These are phyloP conservation scores for Omphalotus olearius DNA, from an alignment of 1,284 basidiomycete genomes.

Conservation along the genomic window DNA sequence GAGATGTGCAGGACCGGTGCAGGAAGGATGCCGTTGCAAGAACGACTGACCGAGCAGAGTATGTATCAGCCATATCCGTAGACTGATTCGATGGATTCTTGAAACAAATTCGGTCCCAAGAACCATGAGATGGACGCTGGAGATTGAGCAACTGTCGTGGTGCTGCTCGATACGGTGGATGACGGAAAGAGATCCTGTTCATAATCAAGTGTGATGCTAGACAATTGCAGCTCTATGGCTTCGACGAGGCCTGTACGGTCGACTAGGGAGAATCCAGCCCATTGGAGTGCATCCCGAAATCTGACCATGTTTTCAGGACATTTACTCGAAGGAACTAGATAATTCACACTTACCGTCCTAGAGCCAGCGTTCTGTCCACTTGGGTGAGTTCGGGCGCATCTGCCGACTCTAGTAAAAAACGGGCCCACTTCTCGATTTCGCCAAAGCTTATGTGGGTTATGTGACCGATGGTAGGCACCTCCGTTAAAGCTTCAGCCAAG, in stretches of 20 bases:
- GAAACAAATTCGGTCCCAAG: too few species aligned
- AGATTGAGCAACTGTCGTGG: too few species aligned
- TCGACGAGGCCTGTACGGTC: conserved; percentile 8
- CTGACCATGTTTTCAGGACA: background rate
- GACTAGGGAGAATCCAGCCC: conserved; percentile 2
- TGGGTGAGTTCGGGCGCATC: background rate
- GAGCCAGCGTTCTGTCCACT: background rate
- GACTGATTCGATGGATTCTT: too few species aligned
- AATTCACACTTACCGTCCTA: conserved; percentile 1
- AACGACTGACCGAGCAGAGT: too few species aligned
- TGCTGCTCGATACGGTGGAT: too few species aligned
- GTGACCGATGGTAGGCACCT: background rate
- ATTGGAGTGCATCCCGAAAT: conserved; percentile 4
- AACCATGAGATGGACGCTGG: too few species aligned
- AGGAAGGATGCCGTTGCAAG: too few species aligned
- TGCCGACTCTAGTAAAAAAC: conserved; percentile 2
- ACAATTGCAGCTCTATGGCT: too few species aligned
- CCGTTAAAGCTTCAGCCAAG: background rate
- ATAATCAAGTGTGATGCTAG: too few species aligned
- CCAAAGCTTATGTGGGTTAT: background rate
- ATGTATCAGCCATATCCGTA: too few species aligned
- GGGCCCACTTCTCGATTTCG: background rate
- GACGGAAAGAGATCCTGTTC: too few species aligned
- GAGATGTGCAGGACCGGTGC: too few species aligned
- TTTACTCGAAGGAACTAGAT: background rate